Conservation (phyloP, 2,329 filamentous ascomycete species). For the Metarhizium sp. region DNA sequence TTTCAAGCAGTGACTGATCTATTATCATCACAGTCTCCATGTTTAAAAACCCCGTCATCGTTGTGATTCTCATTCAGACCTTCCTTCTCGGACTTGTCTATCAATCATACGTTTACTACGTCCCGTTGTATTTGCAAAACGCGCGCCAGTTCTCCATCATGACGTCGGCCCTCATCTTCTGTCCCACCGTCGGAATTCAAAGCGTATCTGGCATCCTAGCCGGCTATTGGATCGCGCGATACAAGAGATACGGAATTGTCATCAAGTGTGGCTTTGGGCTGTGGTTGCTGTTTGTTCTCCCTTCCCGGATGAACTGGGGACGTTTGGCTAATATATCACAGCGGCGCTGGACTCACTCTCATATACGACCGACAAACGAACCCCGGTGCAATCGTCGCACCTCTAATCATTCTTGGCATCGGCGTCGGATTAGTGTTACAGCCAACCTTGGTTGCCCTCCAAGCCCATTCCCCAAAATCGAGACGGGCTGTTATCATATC, state of each 20-base stretch:
- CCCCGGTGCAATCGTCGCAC: too few species aligned
- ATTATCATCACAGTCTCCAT: slow-evolving; percentile 29
- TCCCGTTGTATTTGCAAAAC: slow-evolving; percentile 55
- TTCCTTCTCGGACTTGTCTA: slow-evolving; percentile 52
- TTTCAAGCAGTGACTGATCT: too few species aligned
- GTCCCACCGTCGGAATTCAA: too few species aligned
- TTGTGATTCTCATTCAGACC: slow-evolving; percentile 46
- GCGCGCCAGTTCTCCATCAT: slow-evolving; percentile 25
- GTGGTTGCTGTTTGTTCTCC: slow-evolving; percentile 22
- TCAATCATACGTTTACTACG: slow-evolving; percentile 49
- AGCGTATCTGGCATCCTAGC: slow-evolving; percentile 26
- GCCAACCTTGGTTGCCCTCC: slow-evolving; percentile 35
- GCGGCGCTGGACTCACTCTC: too few species aligned
- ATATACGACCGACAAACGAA: too few species aligned
- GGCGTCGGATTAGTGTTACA: slow-evolving; percentile 32
- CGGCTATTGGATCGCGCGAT: slow-evolving; percentile 48
- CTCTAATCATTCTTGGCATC: too few species aligned
- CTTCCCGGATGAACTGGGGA: too few species aligned
- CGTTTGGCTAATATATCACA: too few species aligned
- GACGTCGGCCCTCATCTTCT: slow-evolving; percentile 11
- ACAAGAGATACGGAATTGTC: slow-evolving; percentile 48
- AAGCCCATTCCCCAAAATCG: slow-evolving; percentile 43
- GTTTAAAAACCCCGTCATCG: slow-evolving; percentile 43
- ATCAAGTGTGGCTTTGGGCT: slow-evolving; percentile 34
- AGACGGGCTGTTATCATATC: slow-evolving; percentile 39